Conservation (phyloP, 2,329 filamentous ascomycete species). For the Magnaporthiopsis poae region DNA sequence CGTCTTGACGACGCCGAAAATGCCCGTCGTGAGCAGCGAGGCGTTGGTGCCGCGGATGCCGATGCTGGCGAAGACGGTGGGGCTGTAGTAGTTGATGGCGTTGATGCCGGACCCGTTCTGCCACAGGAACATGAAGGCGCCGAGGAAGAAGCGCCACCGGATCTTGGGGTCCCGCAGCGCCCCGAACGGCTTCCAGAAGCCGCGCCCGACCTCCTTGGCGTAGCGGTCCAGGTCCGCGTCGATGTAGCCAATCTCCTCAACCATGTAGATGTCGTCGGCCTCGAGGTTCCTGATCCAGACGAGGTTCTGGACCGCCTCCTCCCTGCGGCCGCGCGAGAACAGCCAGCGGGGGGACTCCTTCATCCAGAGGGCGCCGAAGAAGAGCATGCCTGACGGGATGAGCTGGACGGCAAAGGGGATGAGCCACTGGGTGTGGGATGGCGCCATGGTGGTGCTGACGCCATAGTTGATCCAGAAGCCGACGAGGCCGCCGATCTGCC, state of each 20-base stretch:
- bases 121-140: constrained; percentile 65
- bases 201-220: constrained; percentile 51
- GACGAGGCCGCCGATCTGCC: constrained; percentile 53
- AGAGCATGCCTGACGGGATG: constrained; percentile 54
- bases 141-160: constrained; percentile 63
- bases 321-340: constrained; percentile 49
- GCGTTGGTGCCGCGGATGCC: constrained; percentile 36
- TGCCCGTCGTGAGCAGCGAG: constrained; percentile 53
- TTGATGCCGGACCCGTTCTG: constrained; percentile 72
- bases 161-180: constrained; percentile 46
- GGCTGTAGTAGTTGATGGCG: constrained; percentile 67
- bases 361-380: constrained; percentile 50
- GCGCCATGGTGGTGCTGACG: constrained; percentile 39
- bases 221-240: constrained; percentile 60
- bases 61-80: constrained; percentile 53
- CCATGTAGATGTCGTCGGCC: constrained; percentile 52
- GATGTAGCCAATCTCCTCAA: constrained; percentile 63
- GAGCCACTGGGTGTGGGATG: constrained; percentile 48
- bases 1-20: constrained; percentile 70
- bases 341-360: constrained; percentile 62
- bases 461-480: constrained; percentile 61
- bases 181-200: constrained; percentile 66
- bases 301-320: constrained; percentile 48
- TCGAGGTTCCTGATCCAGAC: constrained; percentile 56
- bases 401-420: constrained; percentile 59